phyloP scores from a whole-genome alignment of 202 grass and related monocot genomes.

The Sporobolus alterniflorus region DNA sequence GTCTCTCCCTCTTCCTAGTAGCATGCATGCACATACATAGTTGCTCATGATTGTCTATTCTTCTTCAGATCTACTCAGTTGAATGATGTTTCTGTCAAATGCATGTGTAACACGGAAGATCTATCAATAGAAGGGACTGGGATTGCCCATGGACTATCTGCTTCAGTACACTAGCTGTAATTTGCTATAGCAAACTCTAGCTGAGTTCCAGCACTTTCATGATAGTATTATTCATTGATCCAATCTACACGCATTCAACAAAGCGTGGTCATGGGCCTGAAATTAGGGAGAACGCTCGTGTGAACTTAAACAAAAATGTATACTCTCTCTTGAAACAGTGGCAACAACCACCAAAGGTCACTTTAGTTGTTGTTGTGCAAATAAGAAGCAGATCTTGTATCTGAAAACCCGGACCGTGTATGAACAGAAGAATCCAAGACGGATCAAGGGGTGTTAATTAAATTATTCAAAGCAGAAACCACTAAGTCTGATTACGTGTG shows the following conservation, averaged over 20 bases:
- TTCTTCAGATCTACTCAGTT: neutral
- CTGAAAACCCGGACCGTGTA: neutral
- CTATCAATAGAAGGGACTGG: no score
- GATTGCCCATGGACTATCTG: no score
- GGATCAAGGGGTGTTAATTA: neutral
- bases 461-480: neutral
- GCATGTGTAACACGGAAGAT: neutral
- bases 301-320: neutral
- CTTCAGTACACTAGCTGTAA: no score
- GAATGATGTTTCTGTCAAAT: neutral
- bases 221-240: neutral
- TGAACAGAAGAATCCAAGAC: neutral
- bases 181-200: no score
- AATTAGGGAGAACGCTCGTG: neutral
- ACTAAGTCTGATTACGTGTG: neutral
- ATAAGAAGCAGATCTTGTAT: neutral
- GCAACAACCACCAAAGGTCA: no score
- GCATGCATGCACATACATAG: neutral
- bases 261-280: neutral
- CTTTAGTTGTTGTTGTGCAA: neutral
- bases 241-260: no score
- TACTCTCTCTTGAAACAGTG: no score
- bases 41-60: neutral
- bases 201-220: no score
- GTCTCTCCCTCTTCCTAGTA: slow-evolving; percentile 38